phyloP scores from a whole-genome alignment of 2,329 filamentous ascomycete genomes.

The Diaporthe sp. region DNA sequence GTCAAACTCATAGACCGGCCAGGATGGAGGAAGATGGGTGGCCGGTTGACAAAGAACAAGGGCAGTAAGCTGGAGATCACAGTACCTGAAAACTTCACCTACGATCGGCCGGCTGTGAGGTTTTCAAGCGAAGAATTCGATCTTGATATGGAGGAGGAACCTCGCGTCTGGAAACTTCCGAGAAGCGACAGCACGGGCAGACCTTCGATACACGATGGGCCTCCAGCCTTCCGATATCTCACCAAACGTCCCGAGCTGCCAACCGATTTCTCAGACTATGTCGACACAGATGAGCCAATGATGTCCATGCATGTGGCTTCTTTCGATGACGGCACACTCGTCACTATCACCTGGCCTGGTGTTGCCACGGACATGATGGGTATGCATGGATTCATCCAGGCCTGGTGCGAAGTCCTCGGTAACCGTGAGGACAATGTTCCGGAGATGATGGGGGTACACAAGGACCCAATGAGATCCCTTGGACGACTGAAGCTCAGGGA shows the following conservation, averaged over 20 bases:
- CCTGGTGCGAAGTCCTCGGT: slow-evolving; percentile 12
- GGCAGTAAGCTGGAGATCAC: slow-evolving; percentile 1
- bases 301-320: slow-evolving; percentile 19
- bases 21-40: slow-evolving; percentile 23
- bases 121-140: slow-evolving; percentile 16
- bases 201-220: slow-evolving; percentile 10
- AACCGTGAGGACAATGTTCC: slow-evolving; percentile 8
- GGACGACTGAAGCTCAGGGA: slow-evolving; percentile 2
- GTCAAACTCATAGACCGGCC: slow-evolving; percentile 23
- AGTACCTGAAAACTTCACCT: slow-evolving; percentile 8
- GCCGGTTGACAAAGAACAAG: background rate
- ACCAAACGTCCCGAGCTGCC: background rate
- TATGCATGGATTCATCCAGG: slow-evolving; percentile 16
- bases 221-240: slow-evolving; percentile 15
- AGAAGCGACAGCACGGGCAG: slow-evolving; percentile 4
- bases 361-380: slow-evolving; percentile 21
- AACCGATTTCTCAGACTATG: slow-evolving; percentile 7
- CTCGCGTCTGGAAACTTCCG: slow-evolving; percentile 20
- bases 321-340: slow-evolving; percentile 15
- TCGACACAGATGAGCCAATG: slow-evolving; percentile 12
- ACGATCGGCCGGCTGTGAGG: background rate
- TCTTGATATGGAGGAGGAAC: slow-evolving; percentile 17
- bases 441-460: background rate
- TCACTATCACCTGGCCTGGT: slow-evolving; percentile 7
- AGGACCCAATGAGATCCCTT: slow-evolving; percentile 11